A percentile compares a stretch with the other conserved stretches of the same genome.
Evolutionary conservation across 345 rosid genomes (phyloP).

Genomic region (Litchi chinensis): DNA sequence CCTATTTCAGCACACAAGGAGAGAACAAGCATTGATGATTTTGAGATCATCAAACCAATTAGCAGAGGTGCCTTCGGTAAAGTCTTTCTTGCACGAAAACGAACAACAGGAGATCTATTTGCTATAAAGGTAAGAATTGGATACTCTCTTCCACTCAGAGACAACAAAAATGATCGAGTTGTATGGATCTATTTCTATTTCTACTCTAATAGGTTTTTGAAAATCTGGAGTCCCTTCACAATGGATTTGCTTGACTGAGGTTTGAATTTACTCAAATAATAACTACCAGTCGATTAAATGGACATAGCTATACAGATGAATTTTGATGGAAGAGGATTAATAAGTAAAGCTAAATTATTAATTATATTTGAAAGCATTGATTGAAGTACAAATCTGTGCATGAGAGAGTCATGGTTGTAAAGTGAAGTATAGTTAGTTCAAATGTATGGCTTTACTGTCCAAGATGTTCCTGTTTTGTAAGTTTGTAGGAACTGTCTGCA

Average conservation of each 20-base stretch:
- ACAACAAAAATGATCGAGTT: background rate
- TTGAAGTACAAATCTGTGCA: background rate
- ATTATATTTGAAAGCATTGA: background rate
- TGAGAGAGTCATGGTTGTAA: background rate
- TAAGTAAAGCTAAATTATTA: too few species aligned
- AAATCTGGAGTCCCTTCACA: background rate
- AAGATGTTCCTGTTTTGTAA: background rate
- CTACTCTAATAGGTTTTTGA: background rate
- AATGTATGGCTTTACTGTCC: background rate
- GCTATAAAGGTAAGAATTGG: slow-evolving; percentile 66
- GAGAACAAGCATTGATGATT: slow-evolving; percentile 76
- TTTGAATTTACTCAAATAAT: background rate
- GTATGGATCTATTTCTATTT: background rate
- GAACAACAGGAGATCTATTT: slow-evolving; percentile 84
- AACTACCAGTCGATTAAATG: background rate
- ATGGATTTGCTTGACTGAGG: background rate
- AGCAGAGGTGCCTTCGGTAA: slow-evolving; percentile 88
- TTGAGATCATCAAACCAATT: slow-evolving; percentile 83
- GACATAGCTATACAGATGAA: background rate
- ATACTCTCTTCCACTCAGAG: background rate
- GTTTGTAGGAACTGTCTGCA: background rate
- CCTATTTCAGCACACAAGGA: slow-evolving; percentile 58
- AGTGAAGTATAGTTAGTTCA: background rate
- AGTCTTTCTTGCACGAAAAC: slow-evolving; percentile 85
- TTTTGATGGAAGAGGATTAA: background rate